These are phyloP conservation scores for Ascochyta pisi DNA, from an alignment of 2,329 filamentous ascomycete species.

Conservation along the genomic window DNA sequence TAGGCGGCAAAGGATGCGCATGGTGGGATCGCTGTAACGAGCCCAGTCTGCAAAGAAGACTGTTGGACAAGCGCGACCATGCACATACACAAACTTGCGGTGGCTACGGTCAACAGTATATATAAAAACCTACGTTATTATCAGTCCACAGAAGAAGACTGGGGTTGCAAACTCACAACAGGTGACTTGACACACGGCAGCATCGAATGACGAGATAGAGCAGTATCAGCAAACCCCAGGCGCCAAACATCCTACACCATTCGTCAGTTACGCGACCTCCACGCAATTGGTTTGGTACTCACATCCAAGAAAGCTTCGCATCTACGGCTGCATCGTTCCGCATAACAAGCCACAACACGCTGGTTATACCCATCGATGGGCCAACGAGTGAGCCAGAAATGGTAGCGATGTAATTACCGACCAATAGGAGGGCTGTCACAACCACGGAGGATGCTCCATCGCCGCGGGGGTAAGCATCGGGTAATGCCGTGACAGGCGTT, in stretches of 20 bases:
- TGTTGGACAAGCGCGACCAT: constrained; percentile 27
- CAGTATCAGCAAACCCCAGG: too few relatives aligned
- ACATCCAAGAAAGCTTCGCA: constrained; percentile 29
- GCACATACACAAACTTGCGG: constrained; percentile 21
- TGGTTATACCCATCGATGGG: constrained; percentile 28
- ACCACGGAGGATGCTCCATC: too few relatives aligned
- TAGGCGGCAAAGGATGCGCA: constrained; percentile 31
- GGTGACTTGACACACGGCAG: too few relatives aligned
- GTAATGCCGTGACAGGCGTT: too few relatives aligned
- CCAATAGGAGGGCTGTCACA: too few relatives aligned
- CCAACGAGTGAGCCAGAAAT: constrained; percentile 7
- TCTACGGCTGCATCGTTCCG: constrained; percentile 27
- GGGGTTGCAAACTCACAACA: too few relatives aligned
- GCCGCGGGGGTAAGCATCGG: too few relatives aligned
- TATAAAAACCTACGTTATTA: neutral
- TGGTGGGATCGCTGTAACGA: constrained; percentile 28
- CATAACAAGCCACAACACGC: constrained; percentile 31
- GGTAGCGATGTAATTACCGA: neutral
- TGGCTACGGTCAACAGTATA: constrained; percentile 17
- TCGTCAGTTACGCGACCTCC: too few relatives aligned
- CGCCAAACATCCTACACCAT: too few relatives aligned
- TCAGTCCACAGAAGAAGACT: too few relatives aligned
- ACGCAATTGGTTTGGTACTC: constrained; percentile 8
- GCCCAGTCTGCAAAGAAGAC: constrained; percentile 19
- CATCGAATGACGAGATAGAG: too few relatives aligned